These are phyloP conservation scores for Pseudohalonectria lignicola DNA, from an alignment of 2,329 filamentous ascomycete genomes.

Conservation along the genomic window DNA sequence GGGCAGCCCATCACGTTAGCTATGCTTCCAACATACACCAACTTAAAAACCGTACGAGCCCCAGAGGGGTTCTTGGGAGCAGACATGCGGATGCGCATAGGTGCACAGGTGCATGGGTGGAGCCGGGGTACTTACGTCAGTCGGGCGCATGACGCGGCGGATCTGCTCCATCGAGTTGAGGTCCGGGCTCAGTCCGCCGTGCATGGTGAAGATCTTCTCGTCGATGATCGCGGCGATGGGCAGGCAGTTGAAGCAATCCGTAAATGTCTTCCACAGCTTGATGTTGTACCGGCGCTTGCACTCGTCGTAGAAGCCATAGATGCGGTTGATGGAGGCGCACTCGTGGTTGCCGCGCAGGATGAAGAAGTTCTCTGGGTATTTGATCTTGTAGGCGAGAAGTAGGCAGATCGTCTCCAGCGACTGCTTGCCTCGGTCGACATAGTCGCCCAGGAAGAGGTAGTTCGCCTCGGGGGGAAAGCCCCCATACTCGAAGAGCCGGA, in stretches of 20 bases:
- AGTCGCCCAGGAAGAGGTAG: slow-evolving; percentile 98
- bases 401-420: slow-evolving; percentile 97
- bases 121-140: slow-evolving; percentile 90
- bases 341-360: slow-evolving; percentile 97
- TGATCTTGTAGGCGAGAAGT: slow-evolving; percentile 97
- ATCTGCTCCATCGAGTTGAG: slow-evolving; percentile 99
- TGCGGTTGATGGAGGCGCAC: slow-evolving; percentile 96
- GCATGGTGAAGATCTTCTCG: slow-evolving; percentile 99
- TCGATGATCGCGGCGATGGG: slow-evolving; percentile 98
- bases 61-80: too few relatives aligned
- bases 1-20: too few relatives aligned
- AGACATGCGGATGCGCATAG: too few relatives aligned
- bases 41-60: too few relatives aligned
- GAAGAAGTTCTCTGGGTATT: slow-evolving; percentile 99
- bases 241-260: slow-evolving; percentile 98
- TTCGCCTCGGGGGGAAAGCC: slow-evolving; percentile 98
- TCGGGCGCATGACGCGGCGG: slow-evolving; percentile 94
- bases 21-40: too few relatives aligned
- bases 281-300: slow-evolving; percentile 99
- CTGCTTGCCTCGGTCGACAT: slow-evolving; percentile 98
- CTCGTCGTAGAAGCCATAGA: slow-evolving; percentile 99
- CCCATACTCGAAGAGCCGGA: slow-evolving; percentile 95
- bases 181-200: slow-evolving; percentile 92
- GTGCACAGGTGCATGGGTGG: too few relatives aligned
- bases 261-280: slow-evolving; percentile 99